These are phyloP conservation scores for Corrigiola litoralis DNA, from an alignment of 179 eudicot species.

Conservation along the genomic window DNA sequence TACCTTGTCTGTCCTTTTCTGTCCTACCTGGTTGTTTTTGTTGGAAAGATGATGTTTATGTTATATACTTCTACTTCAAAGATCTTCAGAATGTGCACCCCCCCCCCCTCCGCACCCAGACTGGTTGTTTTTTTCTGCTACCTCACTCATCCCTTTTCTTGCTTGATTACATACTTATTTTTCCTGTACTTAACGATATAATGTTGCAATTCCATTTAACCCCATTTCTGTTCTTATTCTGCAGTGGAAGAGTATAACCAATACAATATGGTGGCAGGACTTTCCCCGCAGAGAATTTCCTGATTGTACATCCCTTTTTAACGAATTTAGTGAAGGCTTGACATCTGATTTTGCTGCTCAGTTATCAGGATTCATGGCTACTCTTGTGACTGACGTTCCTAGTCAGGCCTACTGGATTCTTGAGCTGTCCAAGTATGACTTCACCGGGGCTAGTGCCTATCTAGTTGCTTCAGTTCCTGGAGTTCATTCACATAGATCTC, in stretches of 20 bases:
- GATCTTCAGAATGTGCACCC: too few relatives aligned
- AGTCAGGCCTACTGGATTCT: conserved; percentile 74
- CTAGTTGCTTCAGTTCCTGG: conserved; percentile 92
- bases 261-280: conserved; percentile 98
- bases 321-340: conserved; percentile 30
- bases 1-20: not conserved
- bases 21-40: not conserved
- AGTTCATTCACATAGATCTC: conserved; percentile 51
- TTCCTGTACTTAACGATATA: not conserved
- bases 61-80: too few relatives aligned
- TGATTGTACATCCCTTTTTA: conserved; percentile 56
- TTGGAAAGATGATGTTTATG: not conserved
- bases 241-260: conserved; percentile 84
- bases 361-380: conserved; percentile 82
- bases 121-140: too few relatives aligned
- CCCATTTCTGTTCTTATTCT: conserved; percentile 16
- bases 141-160: not conserved
- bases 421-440: conserved; percentile 80
- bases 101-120: not conserved
- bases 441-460: conserved; percentile 61
- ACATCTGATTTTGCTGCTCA: conserved; percentile 92
- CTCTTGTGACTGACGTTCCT: conserved; percentile 65
- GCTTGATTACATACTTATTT: not conserved
- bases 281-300: conserved; percentile 56
- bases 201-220: not conserved